Base-by-base conservation (phyloP, 768 basidiomycete species). In the Lentinula sp. region DNA sequence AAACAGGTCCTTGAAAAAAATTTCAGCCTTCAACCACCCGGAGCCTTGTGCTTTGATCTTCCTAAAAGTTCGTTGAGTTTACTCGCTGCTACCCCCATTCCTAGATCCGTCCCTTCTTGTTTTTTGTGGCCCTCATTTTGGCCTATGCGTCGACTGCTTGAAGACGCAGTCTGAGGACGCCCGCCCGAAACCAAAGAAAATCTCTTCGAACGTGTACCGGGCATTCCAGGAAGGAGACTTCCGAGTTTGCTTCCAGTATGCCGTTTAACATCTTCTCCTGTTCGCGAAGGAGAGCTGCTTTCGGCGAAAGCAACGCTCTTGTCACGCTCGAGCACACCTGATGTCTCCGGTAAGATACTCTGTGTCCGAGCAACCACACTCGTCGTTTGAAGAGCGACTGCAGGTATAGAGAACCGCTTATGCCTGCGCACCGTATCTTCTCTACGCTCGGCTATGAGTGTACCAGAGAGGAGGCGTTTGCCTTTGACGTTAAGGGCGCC, bases 331-430 rank as follows among this genome's bases (percentile, higher is more conserved):
- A 59, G 23, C 51, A 68, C 64, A 50, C 65, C 5, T 37, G 45
- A 49, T 63, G 4, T 69, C 39, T 34, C 31, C 18, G 40, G 40
- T 7, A 16, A 32, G 3, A 52, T 43, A 32, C 59, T 60, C 57
- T 66, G 73, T 42, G 83, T 81, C 18, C 83, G 79, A 21, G 87
- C 82, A 32, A 85, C 87, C 13, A 92, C 89, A 16, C 81, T 84
- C 34, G 84, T 84, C 34, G 85, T 84, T 64, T 91, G 89, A 70
- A 92, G 64, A 40, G 87, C 89, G 40, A 93, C 77, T n/a, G 88
- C 88, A 50, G 90, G 88, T 54, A 88, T 62, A 53, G 91, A 91
- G 66, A 91, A 91, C 42, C 88, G 81, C 68, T 89, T 88, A 66
- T 76, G 77, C 66, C 84, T 71, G 65, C 86, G 74, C 48, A 79